phyloP scores from a whole-genome alignment of 306 rosid species.

The Trichosanthes cucumerina region DNA sequence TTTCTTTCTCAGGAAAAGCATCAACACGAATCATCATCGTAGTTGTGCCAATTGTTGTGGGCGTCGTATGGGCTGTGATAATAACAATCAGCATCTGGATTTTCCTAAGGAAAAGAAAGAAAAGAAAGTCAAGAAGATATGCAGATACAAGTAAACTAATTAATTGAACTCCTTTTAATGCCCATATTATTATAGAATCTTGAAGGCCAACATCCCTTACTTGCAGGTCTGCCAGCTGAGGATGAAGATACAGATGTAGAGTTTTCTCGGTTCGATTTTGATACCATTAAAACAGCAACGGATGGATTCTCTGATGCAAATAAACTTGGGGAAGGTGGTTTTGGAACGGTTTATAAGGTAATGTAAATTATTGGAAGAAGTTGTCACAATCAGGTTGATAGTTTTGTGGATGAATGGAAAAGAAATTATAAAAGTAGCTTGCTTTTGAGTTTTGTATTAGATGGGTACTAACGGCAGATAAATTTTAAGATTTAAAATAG shows the following conservation, averaged over 20 bases:
- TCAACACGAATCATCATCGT: not conserved
- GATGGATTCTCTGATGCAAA: not conserved
- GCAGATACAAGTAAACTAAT: not conserved
- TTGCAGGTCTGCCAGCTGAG: not conserved
- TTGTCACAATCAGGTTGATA: too few relatives aligned
- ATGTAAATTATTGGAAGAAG: not conserved
- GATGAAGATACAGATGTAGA: not conserved
- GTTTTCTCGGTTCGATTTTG: not conserved
- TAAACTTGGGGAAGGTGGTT: constrained; percentile 8
- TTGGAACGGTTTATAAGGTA: constrained; percentile 14
- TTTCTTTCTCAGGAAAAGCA: not conserved
- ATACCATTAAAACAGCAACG: not conserved
- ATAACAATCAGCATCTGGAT: not conserved
- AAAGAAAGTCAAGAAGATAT: not conserved
- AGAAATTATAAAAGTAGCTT: too few relatives aligned
- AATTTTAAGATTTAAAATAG: too few relatives aligned
- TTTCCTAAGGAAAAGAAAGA: not conserved
- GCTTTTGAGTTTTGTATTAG: too few relatives aligned
- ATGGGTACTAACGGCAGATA: too few relatives aligned
- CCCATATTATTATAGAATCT: not conserved
- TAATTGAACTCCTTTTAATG: not conserved
- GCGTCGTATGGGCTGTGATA: not conserved
- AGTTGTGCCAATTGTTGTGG: not conserved
- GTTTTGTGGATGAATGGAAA: too few relatives aligned
- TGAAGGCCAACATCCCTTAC: not conserved